A percentile compares a stretch with the other conserved stretches of the same genome.
Evolutionary conservation across 345 rosid genomes (phyloP).

Genomic region (Cardamine occulta): DNA sequence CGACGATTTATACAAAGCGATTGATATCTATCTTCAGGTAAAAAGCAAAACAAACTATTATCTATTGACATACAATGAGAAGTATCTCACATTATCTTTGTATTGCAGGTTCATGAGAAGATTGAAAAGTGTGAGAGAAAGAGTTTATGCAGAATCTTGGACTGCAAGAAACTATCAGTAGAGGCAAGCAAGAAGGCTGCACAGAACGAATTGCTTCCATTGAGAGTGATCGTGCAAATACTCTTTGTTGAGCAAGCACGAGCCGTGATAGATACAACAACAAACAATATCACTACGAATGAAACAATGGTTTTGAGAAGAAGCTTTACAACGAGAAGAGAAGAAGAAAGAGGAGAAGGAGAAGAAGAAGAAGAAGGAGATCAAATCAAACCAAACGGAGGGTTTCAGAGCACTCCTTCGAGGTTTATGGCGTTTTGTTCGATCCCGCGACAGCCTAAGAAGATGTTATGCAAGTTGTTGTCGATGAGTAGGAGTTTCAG

Average conservation of each 20-base stretch:
- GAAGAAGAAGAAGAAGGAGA: conserved; percentile 68
- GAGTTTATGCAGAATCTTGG: conserved; percentile 71
- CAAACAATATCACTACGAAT: conserved; percentile 54
- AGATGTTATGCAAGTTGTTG: conserved; percentile 59
- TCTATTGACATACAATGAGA: not conserved
- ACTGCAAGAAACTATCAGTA: conserved; percentile 88
- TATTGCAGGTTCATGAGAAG: conserved; percentile 67
- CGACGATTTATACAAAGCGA: conserved; percentile 86
- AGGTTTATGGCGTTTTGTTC: conserved; percentile 69
- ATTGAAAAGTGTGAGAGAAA: conserved; percentile 82
- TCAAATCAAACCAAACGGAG: conserved; percentile 55
- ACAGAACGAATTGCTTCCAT: conserved; percentile 82
- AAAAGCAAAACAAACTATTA: conserved; percentile 29
- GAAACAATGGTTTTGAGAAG: conserved; percentile 33
- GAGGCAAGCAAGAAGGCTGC: conserved; percentile 98
- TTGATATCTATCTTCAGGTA: conserved; percentile 95
- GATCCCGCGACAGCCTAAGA: conserved; percentile 64
- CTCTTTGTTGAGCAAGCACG: conserved; percentile 90
- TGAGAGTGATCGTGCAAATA: conserved; percentile 91
- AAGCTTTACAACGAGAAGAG: conserved; percentile 68
- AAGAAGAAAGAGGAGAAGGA: conserved; percentile 62
- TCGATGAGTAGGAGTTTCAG: conserved; percentile 55
- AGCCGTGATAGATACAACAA: conserved; percentile 58
- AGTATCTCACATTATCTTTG: not conserved
- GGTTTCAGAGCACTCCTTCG: conserved; percentile 55